Evolutionary conservation across 2,329 filamentous ascomycete genomes (phyloP).

Genomic region (Pseudocercospora eumusae): DNA sequence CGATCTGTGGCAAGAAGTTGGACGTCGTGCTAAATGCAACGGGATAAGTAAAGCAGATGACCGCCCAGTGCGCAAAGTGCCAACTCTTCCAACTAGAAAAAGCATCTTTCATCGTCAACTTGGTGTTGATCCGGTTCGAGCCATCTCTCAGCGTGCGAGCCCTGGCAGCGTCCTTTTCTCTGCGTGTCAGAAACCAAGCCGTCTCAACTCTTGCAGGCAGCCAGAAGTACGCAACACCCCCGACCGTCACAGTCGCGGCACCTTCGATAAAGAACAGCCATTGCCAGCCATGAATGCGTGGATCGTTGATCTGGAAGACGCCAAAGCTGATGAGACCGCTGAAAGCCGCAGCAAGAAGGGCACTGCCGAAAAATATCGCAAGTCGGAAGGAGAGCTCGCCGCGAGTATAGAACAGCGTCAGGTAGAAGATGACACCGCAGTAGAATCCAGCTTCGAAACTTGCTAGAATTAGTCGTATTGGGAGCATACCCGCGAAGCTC

Average conservation of each 20-base stretch:
- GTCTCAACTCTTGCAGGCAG: conserved; percentile 24
- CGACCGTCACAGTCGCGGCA: conserved; percentile 41
- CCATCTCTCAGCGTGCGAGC: background rate
- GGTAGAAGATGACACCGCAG: conserved; percentile 56
- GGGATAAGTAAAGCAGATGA: background rate
- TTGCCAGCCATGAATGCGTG: conserved; percentile 50
- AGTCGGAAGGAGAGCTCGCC: conserved; percentile 48
- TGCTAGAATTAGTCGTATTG: conserved; percentile 54
- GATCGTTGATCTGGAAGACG: conserved; percentile 53
- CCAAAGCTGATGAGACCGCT: conserved; percentile 47
- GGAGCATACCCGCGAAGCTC: conserved; percentile 53
- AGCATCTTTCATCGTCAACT: background rate
- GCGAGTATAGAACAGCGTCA: conserved; percentile 52
- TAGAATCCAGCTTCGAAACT: conserved; percentile 58
- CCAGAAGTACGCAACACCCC: conserved; percentile 39
- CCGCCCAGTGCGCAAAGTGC: background rate
- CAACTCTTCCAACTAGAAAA: background rate
- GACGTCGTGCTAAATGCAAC: background rate
- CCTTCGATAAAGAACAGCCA: conserved; percentile 51
- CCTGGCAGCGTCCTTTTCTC: background rate
- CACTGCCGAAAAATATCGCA: conserved; percentile 49
- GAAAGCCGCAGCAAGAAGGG: conserved; percentile 46
- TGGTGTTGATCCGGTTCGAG: background rate
- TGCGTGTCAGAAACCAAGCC: background rate
- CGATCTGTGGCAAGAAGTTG: background rate